These are phyloP conservation scores for Toxoplasma gondii DNA, from an alignment of 169 alveolate species.

Conservation along the genomic window DNA sequence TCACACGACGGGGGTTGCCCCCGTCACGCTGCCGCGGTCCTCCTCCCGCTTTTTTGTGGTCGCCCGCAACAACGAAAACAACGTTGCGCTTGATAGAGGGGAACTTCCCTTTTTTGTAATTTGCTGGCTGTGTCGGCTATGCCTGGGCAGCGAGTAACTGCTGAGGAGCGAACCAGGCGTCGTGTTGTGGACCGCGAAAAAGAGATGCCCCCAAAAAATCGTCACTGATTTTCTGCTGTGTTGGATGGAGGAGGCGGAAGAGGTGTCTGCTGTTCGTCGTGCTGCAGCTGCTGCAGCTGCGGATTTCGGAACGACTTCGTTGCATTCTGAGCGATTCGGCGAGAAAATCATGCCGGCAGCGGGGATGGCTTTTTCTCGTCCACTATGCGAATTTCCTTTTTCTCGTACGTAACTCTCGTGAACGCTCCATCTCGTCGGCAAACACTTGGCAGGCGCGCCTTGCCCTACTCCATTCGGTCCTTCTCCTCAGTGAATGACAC, in stretches of 20 bases:
- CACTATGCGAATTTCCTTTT: neutral
- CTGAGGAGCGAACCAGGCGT: neutral
- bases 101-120: neutral
- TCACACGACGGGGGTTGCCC: constrained; percentile 21
- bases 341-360: constrained; percentile 2
- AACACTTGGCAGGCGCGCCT: neutral
- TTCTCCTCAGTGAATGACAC: neutral
- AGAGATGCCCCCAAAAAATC: neutral
- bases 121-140: neutral
- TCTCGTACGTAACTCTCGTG: neutral
- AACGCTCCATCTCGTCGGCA: neutral
- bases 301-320: neutral
- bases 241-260: constrained; percentile 36
- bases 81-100: constrained; percentile 24
- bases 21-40: constrained; percentile 37
- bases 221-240: neutral
- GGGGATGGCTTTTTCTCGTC: neutral
- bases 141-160: neutral
- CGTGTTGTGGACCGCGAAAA: neutral
- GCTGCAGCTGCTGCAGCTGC: constrained; percentile 44
- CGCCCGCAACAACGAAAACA: neutral
- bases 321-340: neutral
- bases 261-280: constrained; percentile 26
- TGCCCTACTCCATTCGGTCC: neutral
- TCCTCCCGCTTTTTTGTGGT: constrained; percentile 13